Evolutionary conservation across 176 grass and related monocot species (phyloP).

Genomic region (Thalia dealbata): DNA sequence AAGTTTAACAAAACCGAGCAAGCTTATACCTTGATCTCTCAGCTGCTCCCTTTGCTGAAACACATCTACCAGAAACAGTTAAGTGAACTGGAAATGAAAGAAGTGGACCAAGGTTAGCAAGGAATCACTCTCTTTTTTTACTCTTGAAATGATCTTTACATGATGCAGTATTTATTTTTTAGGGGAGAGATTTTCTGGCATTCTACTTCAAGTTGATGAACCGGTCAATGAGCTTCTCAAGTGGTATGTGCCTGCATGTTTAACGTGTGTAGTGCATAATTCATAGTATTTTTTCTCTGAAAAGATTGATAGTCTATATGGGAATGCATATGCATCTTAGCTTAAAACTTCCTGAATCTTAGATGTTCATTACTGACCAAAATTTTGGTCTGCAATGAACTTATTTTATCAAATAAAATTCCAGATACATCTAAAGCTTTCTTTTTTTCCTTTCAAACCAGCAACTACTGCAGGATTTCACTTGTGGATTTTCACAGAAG

Average conservation of each 20-base stretch:
- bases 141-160: slow-evolving; percentile 9
- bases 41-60: slow-evolving; percentile 60
- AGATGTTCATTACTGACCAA: background rate
- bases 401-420: background rate
- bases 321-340: background rate
- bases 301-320: background rate
- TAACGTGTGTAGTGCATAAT: background rate
- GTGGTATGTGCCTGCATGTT: slow-evolving; percentile 42
- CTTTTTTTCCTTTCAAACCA: slow-evolving; percentile 28
- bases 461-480: slow-evolving; percentile 61
- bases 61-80: slow-evolving; percentile 70
- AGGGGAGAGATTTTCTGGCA: slow-evolving; percentile 62
- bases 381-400: background rate
- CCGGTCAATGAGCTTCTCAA: slow-evolving; percentile 38
- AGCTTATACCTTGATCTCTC: slow-evolving; percentile 57
- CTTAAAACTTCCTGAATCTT: background rate
- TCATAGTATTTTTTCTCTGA: too few relatives aligned
- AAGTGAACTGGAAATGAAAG: slow-evolving; percentile 88
- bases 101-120: slow-evolving; percentile 70
- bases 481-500: slow-evolving; percentile 45
- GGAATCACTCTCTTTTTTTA: slow-evolving; percentile 1
- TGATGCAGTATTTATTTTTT: slow-evolving; percentile 21
- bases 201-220: slow-evolving; percentile 67
- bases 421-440: background rate
- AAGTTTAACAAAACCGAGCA: slow-evolving; percentile 55